These are phyloP conservation scores for Aplosporella prunicola DNA, from an alignment of 2,329 filamentous ascomycete species.

Conservation along the genomic window DNA sequence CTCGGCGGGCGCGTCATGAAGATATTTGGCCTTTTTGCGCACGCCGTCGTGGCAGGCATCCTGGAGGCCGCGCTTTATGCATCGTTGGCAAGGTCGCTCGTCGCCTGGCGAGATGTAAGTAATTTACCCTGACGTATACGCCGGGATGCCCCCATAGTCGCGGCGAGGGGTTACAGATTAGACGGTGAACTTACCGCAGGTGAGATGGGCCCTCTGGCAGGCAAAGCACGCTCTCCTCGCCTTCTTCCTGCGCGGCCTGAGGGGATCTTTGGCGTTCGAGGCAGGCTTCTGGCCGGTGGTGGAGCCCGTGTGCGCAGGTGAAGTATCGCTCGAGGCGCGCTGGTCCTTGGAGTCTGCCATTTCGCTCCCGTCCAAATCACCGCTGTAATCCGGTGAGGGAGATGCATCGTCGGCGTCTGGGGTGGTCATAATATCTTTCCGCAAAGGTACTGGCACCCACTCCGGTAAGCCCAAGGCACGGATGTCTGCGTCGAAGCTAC, in stretches of 20 bases:
- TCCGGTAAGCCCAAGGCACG: conserved; percentile 24
- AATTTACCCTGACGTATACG: conserved; percentile 27
- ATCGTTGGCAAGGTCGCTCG: conserved; percentile 85
- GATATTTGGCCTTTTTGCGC: conserved; percentile 97
- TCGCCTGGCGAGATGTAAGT: conserved; percentile 54
- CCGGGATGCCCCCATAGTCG: no score
- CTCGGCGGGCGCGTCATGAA: conserved; percentile 88
- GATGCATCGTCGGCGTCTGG: conserved; percentile 39
- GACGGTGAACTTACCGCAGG: conserved; percentile 77
- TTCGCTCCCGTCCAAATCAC: conserved; percentile 31
- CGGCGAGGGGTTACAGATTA: no score
- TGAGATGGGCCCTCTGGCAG: conserved; percentile 93
- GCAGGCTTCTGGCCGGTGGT: conserved; percentile 24
- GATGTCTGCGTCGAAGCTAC: conserved; percentile 24
- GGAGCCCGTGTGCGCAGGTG: conserved; percentile 19
- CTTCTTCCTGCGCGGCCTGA: conserved; percentile 87
- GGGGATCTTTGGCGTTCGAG: conserved; percentile 71
- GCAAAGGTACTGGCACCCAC: conserved; percentile 12
- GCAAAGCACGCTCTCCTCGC: conserved; percentile 91
- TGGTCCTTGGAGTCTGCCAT: conserved; percentile 36
- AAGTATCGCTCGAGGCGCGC: conserved; percentile 27
- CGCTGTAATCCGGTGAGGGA: conserved; percentile 38
- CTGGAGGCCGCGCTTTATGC: conserved; percentile 84
- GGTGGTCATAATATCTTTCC: conserved; percentile 38
- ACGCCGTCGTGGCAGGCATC: conserved; percentile 93